Evolutionary conservation across 805 yeast genomes (phyloP).

Genomic region (Starmerella apicola): DNA sequence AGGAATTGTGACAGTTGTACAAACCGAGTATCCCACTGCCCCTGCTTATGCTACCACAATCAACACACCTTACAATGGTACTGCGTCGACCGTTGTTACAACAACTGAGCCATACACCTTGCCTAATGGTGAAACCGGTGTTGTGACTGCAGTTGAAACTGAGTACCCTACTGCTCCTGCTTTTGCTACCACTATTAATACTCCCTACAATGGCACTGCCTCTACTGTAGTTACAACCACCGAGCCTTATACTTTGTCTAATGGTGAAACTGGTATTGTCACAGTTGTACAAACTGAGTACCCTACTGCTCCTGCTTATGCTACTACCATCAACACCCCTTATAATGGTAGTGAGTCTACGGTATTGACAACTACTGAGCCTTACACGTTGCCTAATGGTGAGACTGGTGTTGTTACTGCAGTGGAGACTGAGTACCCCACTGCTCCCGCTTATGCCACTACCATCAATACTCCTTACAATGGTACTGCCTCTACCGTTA

Average conservation of each 20-base stretch:
- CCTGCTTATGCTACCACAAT: neutral
- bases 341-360: neutral
- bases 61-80: neutral
- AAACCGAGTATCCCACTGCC: neutral
- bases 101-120: neutral
- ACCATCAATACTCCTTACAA: neutral
- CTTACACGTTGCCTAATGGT: conserved; percentile 1
- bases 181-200: neutral
- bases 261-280: neutral
- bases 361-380: neutral
- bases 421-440: conserved; percentile 4
- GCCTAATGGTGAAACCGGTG: conserved; percentile 1
- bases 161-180: conserved; percentile 4
- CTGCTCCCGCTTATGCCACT: neutral
- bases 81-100: neutral
- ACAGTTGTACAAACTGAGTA: neutral
- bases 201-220: neutral
- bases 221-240: neutral
- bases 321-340: neutral
- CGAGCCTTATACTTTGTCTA: conserved; percentile 2
- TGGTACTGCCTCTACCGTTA: neutral
- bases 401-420: conserved; percentile 1
- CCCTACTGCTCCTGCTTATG: conserved; percentile 2
- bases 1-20: conserved; percentile 2
- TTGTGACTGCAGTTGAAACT: conserved; percentile 1